Percentiles rank a stretch among this genome's conserved stretches.
phyloP scores from a whole-genome alignment of 1,284 basidiomycete genomes.

The Marasmius sp. region DNA sequence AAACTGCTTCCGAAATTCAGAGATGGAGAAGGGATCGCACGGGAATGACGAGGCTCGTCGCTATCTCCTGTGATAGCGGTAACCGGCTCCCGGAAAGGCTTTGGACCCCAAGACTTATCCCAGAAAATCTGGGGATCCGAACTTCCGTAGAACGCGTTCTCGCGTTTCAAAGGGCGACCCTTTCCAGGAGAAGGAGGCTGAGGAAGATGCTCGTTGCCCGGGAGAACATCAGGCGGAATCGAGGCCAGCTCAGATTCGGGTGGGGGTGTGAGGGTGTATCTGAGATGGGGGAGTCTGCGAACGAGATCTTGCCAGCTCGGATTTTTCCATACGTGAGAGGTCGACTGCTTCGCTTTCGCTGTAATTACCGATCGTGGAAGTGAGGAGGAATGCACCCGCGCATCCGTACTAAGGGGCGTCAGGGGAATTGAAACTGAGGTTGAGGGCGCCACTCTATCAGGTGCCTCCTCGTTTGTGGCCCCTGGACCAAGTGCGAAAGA shows the following conservation, averaged over 20 bases:
- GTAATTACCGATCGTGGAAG: too few species aligned
- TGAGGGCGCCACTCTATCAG: too few species aligned
- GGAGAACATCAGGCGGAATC: not conserved
- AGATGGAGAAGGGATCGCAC: not conserved
- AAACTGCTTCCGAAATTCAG: too few species aligned
- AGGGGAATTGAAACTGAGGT: too few species aligned
- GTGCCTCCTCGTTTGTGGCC: too few species aligned
- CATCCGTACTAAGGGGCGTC: too few species aligned
- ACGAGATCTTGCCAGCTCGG: not conserved
- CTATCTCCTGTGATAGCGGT: not conserved
- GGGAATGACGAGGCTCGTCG: not conserved
- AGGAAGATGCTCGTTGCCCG: not conserved
- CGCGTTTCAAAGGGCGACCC: not conserved
- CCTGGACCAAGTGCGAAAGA: too few species aligned
- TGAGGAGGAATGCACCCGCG: too few species aligned
- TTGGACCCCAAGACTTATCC: not conserved
- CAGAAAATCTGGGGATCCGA: not conserved
- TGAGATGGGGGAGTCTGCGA: not conserved
- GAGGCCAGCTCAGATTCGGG: not conserved
- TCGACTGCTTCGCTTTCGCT: not conserved
- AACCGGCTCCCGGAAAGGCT: not conserved
- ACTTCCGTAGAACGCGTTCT: not conserved
- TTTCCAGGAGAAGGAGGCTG: not conserved
- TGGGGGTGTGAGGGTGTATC: not conserved
- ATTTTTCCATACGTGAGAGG: not conserved